These are phyloP conservation scores for Coemansia sp. DNA, from an alignment of 192 early-diverging fungal species.

Conservation along the genomic window DNA sequence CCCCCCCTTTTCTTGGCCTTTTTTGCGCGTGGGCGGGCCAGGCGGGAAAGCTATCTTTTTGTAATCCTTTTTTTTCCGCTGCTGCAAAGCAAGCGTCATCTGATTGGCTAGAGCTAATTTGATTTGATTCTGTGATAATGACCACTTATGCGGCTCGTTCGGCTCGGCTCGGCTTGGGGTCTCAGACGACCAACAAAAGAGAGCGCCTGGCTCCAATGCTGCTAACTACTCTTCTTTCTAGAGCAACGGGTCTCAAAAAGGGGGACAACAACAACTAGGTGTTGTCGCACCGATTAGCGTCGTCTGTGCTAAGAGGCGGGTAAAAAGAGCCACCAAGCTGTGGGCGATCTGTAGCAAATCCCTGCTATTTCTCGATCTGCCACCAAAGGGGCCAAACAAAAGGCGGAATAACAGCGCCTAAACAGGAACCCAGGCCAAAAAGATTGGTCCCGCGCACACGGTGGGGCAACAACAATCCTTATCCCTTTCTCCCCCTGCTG, in stretches of 20 bases:
- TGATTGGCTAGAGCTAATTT: conserved; percentile 5
- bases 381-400: neutral
- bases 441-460: neutral
- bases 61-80: neutral
- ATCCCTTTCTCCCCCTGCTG: neutral
- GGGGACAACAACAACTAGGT: neutral
- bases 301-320: neutral
- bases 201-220: neutral
- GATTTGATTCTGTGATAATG: neutral
- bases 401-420: conserved; percentile 4
- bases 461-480: conserved; percentile 1
- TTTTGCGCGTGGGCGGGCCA: neutral
- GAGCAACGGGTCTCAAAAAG: neutral
- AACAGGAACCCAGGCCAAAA: neutral
- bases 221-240: neutral
- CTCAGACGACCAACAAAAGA: neutral
- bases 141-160: neutral
- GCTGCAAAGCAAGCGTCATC: neutral
- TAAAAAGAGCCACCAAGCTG: neutral
- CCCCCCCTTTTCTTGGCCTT: neutral
- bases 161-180: neutral
- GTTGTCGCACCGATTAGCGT: neutral
- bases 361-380: conserved; percentile 7
- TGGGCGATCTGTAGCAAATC: conserved; percentile 6
- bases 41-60: neutral